Conservation (phyloP, 148 eudicot genomes). For the Persicaria tinctoria region DNA sequence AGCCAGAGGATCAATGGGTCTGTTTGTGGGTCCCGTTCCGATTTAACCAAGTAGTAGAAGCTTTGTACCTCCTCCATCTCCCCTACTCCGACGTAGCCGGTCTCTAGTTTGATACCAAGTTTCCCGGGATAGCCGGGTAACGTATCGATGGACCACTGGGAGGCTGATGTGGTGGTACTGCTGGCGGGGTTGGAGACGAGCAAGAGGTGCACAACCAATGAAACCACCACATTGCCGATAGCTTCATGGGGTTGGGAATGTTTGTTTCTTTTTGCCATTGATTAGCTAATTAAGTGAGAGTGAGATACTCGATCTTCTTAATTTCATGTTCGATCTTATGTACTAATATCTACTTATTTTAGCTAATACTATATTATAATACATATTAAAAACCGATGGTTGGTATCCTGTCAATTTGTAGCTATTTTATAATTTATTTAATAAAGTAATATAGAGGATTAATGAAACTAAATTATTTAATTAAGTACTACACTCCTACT, state of each 20-base stretch:
- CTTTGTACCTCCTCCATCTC: neutral
- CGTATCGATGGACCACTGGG: neutral
- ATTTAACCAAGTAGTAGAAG: conserved; percentile 12
- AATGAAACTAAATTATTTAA: too few relatives aligned
- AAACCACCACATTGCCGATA: neutral
- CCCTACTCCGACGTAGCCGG: neutral
- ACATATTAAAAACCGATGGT: too few relatives aligned
- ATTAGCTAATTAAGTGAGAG: neutral
- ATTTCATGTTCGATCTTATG: too few relatives aligned
- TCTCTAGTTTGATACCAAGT: neutral
- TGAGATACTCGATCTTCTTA: too few relatives aligned
- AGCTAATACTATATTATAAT: too few relatives aligned
- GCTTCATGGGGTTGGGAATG: neutral
- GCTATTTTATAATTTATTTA: too few relatives aligned
- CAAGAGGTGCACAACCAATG: neutral
- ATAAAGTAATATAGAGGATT: too few relatives aligned
- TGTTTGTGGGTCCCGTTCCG: neutral
- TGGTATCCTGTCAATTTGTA: too few relatives aligned
- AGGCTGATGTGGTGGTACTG: neutral
- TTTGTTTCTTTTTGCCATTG: neutral
- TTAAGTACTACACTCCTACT: too few relatives aligned
- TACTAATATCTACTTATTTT: too few relatives aligned
- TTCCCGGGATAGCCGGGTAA: neutral
- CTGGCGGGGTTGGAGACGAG: neutral
- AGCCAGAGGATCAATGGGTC: conserved; percentile 7